These are phyloP conservation scores for Termitomyces sp. DNA, from an alignment of 768 basidiomycete genomes.

Conservation along the genomic window DNA sequence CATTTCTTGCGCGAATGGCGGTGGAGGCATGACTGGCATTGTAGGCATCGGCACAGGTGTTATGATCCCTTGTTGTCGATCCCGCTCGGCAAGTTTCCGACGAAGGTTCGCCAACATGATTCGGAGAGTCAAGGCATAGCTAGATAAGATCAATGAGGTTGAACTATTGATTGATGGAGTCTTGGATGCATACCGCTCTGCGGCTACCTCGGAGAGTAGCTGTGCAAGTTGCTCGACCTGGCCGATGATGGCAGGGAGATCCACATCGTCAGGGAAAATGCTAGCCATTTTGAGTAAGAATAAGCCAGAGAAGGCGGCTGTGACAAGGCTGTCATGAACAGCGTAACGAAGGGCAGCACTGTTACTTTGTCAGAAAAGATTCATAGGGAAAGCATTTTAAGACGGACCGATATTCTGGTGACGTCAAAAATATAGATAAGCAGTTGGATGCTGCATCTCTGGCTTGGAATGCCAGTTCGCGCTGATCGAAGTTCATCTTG, in stretches of 20 bases:
- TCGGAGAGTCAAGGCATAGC: slow-evolving; percentile 86
- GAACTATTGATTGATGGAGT: background rate
- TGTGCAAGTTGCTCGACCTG: slow-evolving; percentile 93
- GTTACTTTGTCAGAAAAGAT: slow-evolving; percentile 9
- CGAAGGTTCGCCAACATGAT: slow-evolving; percentile 93
- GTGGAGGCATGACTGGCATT: slow-evolving; percentile 41
- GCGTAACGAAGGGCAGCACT: slow-evolving; percentile 91
- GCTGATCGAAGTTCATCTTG: slow-evolving; percentile 93
- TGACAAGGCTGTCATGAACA: slow-evolving; percentile 90
- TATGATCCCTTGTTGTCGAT: slow-evolving; percentile 22
- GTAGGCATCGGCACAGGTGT: slow-evolving; percentile 40
- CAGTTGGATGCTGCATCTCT: slow-evolving; percentile 90
- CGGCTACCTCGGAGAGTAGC: slow-evolving; percentile 88
- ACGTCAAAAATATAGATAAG: slow-evolving; percentile 79
- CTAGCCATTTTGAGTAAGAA: slow-evolving; percentile 95
- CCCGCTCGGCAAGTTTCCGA: slow-evolving; percentile 66
- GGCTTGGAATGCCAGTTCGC: slow-evolving; percentile 92
- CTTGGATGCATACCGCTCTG: slow-evolving; percentile 63
- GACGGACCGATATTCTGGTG: slow-evolving; percentile 79
- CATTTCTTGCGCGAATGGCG: slow-evolving; percentile 54
- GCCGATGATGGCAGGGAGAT: slow-evolving; percentile 68
- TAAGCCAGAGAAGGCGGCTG: slow-evolving; percentile 86
- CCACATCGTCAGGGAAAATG: slow-evolving; percentile 84
- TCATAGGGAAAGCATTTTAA: slow-evolving; percentile 17
- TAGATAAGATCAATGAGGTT: slow-evolving; percentile 24